Base-by-base conservation (phyloP, 2,329 filamentous ascomycete species). In the Ceratocystis alfenasii region DNA sequence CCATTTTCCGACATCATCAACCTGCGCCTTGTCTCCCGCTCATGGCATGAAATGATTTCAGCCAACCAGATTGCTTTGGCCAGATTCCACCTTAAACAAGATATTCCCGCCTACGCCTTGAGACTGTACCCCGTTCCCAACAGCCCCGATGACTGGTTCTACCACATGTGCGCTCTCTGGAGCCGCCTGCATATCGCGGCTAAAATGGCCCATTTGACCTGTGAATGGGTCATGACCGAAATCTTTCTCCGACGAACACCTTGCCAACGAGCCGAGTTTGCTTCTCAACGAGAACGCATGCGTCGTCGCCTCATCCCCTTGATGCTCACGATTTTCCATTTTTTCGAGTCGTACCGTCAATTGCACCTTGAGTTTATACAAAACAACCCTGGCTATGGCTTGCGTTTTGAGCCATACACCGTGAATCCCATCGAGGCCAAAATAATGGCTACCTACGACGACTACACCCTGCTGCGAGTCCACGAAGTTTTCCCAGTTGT, bases 301-400 rank as follows among this genome's bases (percentile, higher is more conserved):
- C 81, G 83, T 61, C 81, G 83, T 68, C 79, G 84, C 62, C 75
- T 87, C 7, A 84, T 86, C 65, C 84, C 84, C 0, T 72, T 86
- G 6, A 76, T 87, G 17, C 87, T 87, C 69, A 86, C 83, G 12
- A 77, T 86, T 28, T 87, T 87, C 69, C 84, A 87, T 72, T 87
- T 87, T 71, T 87, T 87, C 71, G 84, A 87, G 72, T 84, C 78
- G 0, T 86, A 85, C 71, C 81, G 84, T 67, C 79, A 78, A 48
- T 75, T 85, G 2, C 83, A 87, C 69, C 72, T 85, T 6, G 74
- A 83, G 69, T 82, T 83, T 68, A 78, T 87, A 28, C 74, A 76
- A 62, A 76, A 81, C 61, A 77, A 83, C 65, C 75, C 74, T 48
- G 80, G 81, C 12, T 75, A 80, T 62, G 81, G 83, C 4, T 70